These are phyloP conservation scores for Exserohilum turcica DNA, from an alignment of 2,329 filamentous ascomycete species.

Conservation along the genomic window DNA sequence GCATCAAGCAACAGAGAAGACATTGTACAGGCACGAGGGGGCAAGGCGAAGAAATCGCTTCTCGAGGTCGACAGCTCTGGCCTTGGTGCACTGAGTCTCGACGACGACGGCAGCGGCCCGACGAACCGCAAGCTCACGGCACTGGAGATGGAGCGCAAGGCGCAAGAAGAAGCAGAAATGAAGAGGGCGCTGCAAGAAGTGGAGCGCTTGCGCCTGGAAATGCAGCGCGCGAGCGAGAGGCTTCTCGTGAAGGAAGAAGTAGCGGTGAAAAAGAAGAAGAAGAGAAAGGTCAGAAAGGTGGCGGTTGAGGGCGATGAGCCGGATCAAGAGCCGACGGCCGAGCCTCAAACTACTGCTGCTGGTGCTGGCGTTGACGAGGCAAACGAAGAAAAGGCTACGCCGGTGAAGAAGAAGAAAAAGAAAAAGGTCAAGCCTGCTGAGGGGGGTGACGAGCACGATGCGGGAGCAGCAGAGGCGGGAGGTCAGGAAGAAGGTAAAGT, in stretches of 20 bases:
- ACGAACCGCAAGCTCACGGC: slow-evolving; percentile 33
- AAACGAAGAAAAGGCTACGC: slow-evolving; percentile 17
- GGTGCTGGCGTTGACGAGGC: slow-evolving; percentile 18
- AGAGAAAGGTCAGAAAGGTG: slow-evolving; percentile 53
- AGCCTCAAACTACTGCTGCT: slow-evolving; percentile 29
- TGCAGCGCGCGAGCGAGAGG: slow-evolving; percentile 80
- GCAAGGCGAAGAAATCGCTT: slow-evolving; percentile 64
- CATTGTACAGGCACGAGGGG: slow-evolving; percentile 32
- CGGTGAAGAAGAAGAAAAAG: slow-evolving; percentile 50
- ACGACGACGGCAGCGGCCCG: slow-evolving; percentile 45
- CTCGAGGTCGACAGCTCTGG: slow-evolving; percentile 87
- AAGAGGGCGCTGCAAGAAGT: slow-evolving; percentile 85
- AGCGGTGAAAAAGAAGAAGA: slow-evolving; percentile 67
- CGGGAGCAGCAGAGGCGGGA: slow-evolving; percentile 8
- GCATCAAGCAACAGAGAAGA: slow-evolving; percentile 32
- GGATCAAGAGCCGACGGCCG: slow-evolving; percentile 52
- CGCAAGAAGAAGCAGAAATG: slow-evolving; percentile 87
- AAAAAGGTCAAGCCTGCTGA: slow-evolving; percentile 46
- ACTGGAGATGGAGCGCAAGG: slow-evolving; percentile 68
- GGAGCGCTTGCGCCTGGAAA: slow-evolving; percentile 82
- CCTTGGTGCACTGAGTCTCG: slow-evolving; percentile 73
- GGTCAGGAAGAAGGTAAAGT: slow-evolving; percentile 42
- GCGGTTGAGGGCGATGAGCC: slow-evolving; percentile 59
- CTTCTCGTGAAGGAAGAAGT: slow-evolving; percentile 72
- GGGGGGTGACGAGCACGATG: slow-evolving; percentile 16